These are phyloP conservation scores for Fusarium buxicola DNA, from an alignment of 2,329 filamentous ascomycete genomes.

Conservation along the genomic window DNA sequence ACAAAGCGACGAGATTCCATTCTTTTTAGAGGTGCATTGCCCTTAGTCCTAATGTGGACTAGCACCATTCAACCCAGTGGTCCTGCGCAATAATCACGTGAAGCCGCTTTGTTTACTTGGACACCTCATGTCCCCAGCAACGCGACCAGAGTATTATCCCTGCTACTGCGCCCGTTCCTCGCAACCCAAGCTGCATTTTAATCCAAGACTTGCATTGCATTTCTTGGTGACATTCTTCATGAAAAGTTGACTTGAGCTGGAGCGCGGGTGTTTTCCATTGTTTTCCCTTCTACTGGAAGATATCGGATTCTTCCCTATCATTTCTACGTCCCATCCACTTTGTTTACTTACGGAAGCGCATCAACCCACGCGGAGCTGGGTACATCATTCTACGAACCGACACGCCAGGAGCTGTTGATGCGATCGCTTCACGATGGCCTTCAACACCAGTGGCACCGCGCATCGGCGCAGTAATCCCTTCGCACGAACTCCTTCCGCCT, in stretches of 20 bases:
- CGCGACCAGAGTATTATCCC: conserved; percentile 34
- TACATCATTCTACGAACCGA: conserved; percentile 25
- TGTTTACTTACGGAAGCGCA: conserved; percentile 44
- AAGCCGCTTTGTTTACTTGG: conserved; percentile 45
- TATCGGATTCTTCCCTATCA: conserved; percentile 2
- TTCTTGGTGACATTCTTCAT: conserved; percentile 44
- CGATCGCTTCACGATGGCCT: conserved; percentile 49
- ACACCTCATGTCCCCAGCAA: conserved; percentile 43
- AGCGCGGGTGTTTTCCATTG: conserved; percentile 42
- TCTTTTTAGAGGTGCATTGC: conserved; percentile 23
- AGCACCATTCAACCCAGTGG: conserved; percentile 6
- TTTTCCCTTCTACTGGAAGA: conserved; percentile 28
- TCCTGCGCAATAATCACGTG: conserved; percentile 38
- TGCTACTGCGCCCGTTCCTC: conserved; percentile 34
- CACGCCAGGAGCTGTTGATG: conserved; percentile 45
- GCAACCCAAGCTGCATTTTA: conserved; percentile 21
- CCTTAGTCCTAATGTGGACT: conserved; percentile 28
- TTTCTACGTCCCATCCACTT: conserved; percentile 21
- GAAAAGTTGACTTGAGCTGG: conserved; percentile 38
- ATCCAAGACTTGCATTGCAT: conserved; percentile 37
- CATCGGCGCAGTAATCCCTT: conserved; percentile 87
- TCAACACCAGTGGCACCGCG: conserved; percentile 57
- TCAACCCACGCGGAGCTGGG: conserved; percentile 16
- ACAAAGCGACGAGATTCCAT: conserved; percentile 5
- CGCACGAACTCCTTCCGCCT: conserved; percentile 74